Evolutionary conservation across 1,284 basidiomycete species (phyloP).

Genomic region (Pholiota adiposa): DNA sequence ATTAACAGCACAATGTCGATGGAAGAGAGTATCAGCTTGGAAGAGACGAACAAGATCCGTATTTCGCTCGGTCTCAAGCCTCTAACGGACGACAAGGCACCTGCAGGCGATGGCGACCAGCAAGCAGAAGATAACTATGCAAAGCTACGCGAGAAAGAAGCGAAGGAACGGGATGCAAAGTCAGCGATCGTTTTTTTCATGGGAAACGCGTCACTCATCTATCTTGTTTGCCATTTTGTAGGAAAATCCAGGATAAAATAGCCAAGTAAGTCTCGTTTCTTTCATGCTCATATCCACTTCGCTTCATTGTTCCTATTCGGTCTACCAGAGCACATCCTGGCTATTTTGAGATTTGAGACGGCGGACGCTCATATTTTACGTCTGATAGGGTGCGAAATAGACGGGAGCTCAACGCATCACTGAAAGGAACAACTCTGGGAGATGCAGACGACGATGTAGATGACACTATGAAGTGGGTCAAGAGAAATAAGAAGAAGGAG

Average conservation of each 20-base stretch:
- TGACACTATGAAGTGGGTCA: constrained; percentile 87
- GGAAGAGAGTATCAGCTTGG: constrained; percentile 91
- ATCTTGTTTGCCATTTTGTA: constrained; percentile 31
- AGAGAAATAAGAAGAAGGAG: constrained; percentile 85
- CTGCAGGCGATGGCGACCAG: constrained; percentile 73
- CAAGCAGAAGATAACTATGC: constrained; percentile 87
- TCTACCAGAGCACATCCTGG: constrained; percentile 36
- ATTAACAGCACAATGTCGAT: constrained; percentile 55
- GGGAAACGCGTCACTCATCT: not conserved
- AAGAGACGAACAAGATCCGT: constrained; percentile 98
- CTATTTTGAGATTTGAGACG: constrained; percentile 29
- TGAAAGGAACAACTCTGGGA: constrained; percentile 90
- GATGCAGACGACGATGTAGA: constrained; percentile 77
- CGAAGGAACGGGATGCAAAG: constrained; percentile 78
- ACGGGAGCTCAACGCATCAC: constrained; percentile 86
- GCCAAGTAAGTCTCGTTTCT: constrained; percentile 77
- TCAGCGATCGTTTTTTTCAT: constrained; percentile 38
- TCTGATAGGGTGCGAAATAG: constrained; percentile 85
- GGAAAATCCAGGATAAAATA: constrained; percentile 79
- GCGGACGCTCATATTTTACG: constrained; percentile 52
- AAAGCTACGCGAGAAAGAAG: constrained; percentile 70
- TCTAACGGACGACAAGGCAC: constrained; percentile 76
- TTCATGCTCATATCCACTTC: constrained; percentile 21
- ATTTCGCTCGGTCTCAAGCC: constrained; percentile 94
- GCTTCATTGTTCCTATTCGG: constrained; percentile 54